Percentiles rank a stretch among this genome's conserved stretches.
These are phyloP conservation scores for Xylaria cubensis DNA, from an alignment of 495 filamentous ascomycete genomes.

Conservation along the genomic window DNA sequence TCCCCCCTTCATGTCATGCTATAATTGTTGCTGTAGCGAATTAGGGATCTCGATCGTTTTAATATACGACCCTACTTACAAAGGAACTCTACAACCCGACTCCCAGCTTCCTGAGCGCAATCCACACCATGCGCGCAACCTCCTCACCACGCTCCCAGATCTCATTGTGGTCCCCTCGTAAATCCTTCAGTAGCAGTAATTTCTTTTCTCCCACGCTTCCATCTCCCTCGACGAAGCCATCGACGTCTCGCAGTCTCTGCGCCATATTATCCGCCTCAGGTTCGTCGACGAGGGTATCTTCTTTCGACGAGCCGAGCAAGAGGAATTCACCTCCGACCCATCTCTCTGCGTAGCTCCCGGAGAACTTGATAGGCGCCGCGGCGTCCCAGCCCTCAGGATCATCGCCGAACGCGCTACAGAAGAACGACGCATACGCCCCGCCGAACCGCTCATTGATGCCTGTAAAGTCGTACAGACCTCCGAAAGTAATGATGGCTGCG, in stretches of 20 bases:
- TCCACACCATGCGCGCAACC: conserved; percentile 33
- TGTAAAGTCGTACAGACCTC: conserved; percentile 41
- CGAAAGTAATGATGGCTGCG: conserved; percentile 35
- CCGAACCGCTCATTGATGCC: conserved; percentile 35
- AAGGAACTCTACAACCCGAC: conserved; percentile 3
- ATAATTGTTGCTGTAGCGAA: too few relatives aligned
- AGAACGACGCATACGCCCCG: conserved; percentile 34
- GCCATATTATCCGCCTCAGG: conserved; percentile 59
- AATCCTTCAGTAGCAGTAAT: conserved; percentile 48
- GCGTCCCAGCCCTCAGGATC: conserved; percentile 36
- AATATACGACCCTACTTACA: not conserved
- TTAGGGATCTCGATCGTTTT: too few relatives aligned
- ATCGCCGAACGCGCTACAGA: conserved; percentile 35
- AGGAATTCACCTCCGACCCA: conserved; percentile 51
- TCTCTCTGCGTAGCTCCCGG: conserved; percentile 46
- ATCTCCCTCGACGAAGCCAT: conserved; percentile 33
- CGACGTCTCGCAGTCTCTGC: conserved; percentile 33
- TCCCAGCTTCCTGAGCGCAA: conserved; percentile 26
- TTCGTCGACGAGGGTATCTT: conserved; percentile 66
- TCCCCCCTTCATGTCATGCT: too few relatives aligned
- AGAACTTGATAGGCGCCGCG: conserved; percentile 34
- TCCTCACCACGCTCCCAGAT: conserved; percentile 34
- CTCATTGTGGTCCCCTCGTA: conserved; percentile 71
- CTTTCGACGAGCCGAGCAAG: conserved; percentile 64
- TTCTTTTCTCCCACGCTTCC: conserved; percentile 37